Evolutionary conservation across 345 rosid genomes (phyloP), one percentile per base, ranked within the genome.

Genomic region (Eucalyptus brandiana): DNA sequence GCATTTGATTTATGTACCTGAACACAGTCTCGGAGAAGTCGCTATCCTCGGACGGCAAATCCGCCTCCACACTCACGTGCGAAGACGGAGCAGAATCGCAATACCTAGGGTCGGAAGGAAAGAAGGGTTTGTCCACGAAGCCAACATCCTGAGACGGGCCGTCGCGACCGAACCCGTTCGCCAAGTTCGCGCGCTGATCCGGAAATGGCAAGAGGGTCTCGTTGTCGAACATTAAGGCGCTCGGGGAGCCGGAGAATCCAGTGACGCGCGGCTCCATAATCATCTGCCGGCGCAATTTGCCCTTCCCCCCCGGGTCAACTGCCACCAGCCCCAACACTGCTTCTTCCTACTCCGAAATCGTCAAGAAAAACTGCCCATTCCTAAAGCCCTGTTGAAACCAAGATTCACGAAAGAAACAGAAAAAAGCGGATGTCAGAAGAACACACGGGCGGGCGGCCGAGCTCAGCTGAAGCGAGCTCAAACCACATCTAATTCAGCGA

Each of bases 1-100:
- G 97, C 90, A 94, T 93, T 92, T 94, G 94, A 80, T 89, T 92
- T 88, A 95, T 93, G 89, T 94, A 95, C 89, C 88, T 92, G 88
- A 94, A 93, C 49, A 94, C 91, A 3, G 92, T 92, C 37, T 95
- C 97, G 2, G 94, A 91, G 80, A 90, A 94, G 16, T 94, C 94
- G 88, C 89, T 87, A 44, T 93, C 96, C 81, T 94, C 95, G n/a
- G 93, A 91, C 26, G 92, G 94, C 19, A 90, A 87, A 58, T 90
- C 93, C 56, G 90, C 93, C 69, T 93, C 96, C 12, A 76, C 86
- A 87, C 89, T 91, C 76, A 58, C 44, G 9, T 67, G 65, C 42
- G 87, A 58, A 53, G 89, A 60, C 16, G 83, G 87, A 47, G 83
- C 58, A 6, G 90, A 80, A 6, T 91, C 91, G 58, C 89, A 65